Evolutionary conservation across 129 eudicot species (phyloP).

Genomic region (Gnaphalium uliginosum): DNA sequence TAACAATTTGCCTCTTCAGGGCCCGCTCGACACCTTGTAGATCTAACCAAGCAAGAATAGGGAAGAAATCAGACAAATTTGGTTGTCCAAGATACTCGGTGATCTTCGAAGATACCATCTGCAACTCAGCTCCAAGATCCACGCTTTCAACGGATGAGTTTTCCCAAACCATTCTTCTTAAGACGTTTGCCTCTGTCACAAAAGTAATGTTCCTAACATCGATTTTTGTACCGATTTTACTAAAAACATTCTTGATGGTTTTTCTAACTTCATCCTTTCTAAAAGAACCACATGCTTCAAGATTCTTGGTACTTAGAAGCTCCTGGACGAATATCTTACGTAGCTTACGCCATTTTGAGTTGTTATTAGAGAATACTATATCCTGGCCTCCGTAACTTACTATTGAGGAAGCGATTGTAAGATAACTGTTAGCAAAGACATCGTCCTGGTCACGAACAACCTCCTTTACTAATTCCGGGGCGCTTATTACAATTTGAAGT

Average conservation of each 20-base stretch:
- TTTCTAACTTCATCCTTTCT: not conserved
- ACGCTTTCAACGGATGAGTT: not conserved
- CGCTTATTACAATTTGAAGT: too few relatives aligned
- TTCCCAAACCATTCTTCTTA: not conserved
- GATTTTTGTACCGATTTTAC: not conserved
- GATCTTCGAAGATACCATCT: not conserved
- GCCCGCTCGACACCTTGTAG: too few relatives aligned
- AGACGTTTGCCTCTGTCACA: not conserved
- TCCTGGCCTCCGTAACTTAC: not conserved
- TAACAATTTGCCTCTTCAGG: too few relatives aligned
- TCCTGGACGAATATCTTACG: not conserved
- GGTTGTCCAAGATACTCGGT: too few relatives aligned
- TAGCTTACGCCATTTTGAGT: not conserved
- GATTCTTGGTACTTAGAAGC: not conserved
- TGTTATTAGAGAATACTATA: not conserved
- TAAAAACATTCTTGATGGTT: too few relatives aligned
- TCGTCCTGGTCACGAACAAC: too few relatives aligned
- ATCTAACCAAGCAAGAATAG: too few relatives aligned
- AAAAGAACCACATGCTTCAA: not conserved
- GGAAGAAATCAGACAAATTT: too few relatives aligned
- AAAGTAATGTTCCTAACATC: not conserved
- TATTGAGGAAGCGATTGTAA: not conserved
- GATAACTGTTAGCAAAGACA: not conserved
- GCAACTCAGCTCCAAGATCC: not conserved
- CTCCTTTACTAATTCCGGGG: too few relatives aligned